Percentiles rank a stretch among this genome's conserved stretches.
phyloP scores from a whole-genome alignment of 371 early-diverging fungal species.

The Cokeromyces recurvatus region DNA sequence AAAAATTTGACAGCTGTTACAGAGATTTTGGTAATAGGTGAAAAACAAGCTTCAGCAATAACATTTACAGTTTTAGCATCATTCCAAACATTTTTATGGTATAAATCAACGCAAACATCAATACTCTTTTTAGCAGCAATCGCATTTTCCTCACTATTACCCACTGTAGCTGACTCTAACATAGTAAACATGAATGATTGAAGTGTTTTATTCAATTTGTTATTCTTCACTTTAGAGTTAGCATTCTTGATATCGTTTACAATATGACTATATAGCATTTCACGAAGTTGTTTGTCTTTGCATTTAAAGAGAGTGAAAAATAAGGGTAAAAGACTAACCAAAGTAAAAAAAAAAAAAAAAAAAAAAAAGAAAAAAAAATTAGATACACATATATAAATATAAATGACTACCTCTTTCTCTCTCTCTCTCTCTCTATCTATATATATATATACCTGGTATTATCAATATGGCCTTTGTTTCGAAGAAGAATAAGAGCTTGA shows the following conservation, averaged over 20 bases:
- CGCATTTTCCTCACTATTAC: slow-evolving; percentile 65
- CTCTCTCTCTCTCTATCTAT: no score
- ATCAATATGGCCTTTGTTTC: slow-evolving; percentile 76
- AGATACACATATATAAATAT: no score
- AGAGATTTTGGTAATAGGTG: slow-evolving; percentile 81
- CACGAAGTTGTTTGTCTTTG: slow-evolving; percentile 86
- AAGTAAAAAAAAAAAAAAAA: no score
- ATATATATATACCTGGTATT: no score
- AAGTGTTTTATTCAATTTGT: slow-evolving; percentile 91
- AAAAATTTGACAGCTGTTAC: slow-evolving; percentile 95
- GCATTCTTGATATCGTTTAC: slow-evolving; percentile 90
- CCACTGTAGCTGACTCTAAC: slow-evolving; percentile 53
- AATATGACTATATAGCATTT: slow-evolving; percentile 84
- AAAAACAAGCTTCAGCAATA: slow-evolving; percentile 94
- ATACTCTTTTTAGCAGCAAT: slow-evolving; percentile 92
- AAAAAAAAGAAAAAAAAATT: slow-evolving; percentile 1
- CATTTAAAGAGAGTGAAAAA: slow-evolving; percentile 94
- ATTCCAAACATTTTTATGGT: slow-evolving; percentile 93
- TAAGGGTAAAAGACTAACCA: slow-evolving; percentile 79
- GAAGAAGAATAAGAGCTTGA: slow-evolving; percentile 84
- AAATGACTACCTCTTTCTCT: no score
- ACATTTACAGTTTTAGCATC: slow-evolving; percentile 97
- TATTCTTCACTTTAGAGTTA: slow-evolving; percentile 90
- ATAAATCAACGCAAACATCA: slow-evolving; percentile 93
- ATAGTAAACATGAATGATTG: slow-evolving; percentile 96